Evolutionary conservation across 495 filamentous ascomycete species (phyloP), one percentile per base, ranked within the genome.

Genomic region (Aspergillus cavernicola): DNA sequence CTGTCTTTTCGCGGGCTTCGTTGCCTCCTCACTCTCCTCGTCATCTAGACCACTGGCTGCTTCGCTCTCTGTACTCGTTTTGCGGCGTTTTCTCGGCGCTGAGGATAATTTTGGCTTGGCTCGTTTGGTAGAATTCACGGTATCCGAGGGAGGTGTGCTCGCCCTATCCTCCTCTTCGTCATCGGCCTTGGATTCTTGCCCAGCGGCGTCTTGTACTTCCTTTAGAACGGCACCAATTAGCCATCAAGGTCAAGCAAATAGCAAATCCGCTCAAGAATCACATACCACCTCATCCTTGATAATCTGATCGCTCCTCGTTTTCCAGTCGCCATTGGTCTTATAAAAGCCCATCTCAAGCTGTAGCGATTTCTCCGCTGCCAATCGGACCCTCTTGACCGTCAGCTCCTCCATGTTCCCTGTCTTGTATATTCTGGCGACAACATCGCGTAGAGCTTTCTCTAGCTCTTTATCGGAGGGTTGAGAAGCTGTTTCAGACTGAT

Each of bases 331-430:
- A 36, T 80, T 67, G 20, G 52, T 66, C 58, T 84, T 88, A 61
- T 95, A 84, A 60, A 88, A 96, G 0, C 80, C 87, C 4, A 79
- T 71, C 3, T 79, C 76, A 1, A 98, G 78, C 22, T 69, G 75
- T 6, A 91, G 66, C 37, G 84, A 64, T 57, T 83, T 68, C 60
- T 92, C 90, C 3, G 80, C 85, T 1, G 74, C 73, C 29, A 81
- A 72, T 32, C 92, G 87, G 37, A 89, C 81, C 37, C 77, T 74
- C 52, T 89, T 92, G 61, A 95, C 81, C 0, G 90, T 90, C 29
- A 96, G 72, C n/a, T 82, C 65, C 29, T 86, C 80, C 43, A 75
- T 67, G 8, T 86, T 77, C 10, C 80, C 79, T 2, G 72, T 58
- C 44, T 77, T 69, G 67, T 82, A 87, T 15, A 85, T 67, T 6